Evolutionary conservation across 768 basidiomycete genomes (phyloP).

Genomic region (Mycena vulgaris): DNA sequence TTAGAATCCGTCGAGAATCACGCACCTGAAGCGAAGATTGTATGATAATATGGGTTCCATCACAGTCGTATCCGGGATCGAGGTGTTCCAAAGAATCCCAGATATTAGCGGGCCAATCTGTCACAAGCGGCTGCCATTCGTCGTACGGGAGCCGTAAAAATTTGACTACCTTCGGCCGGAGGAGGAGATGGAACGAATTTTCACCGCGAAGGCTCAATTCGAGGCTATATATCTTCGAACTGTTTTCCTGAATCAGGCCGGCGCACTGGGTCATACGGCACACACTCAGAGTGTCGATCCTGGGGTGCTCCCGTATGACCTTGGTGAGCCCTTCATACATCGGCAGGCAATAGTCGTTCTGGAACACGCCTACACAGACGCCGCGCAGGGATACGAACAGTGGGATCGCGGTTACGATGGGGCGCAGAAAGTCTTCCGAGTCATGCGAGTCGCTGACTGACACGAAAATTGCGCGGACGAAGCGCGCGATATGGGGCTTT

Average conservation of each 20-base stretch:
- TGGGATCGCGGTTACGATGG: background rate
- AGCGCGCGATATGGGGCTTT: slow-evolving; percentile 8
- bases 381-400: slow-evolving; percentile 5
- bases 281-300: slow-evolving; percentile 19
- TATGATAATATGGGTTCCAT: background rate
- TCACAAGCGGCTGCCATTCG: background rate
- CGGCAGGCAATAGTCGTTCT: slow-evolving; percentile 6
- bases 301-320: slow-evolving; percentile 12
- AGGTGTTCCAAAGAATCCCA: slow-evolving; percentile 14
- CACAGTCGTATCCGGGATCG: background rate
- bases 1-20: background rate
- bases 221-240: background rate
- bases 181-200: background rate
- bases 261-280: background rate
- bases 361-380: slow-evolving; percentile 19
- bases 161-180: background rate
- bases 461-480: slow-evolving; percentile 6
- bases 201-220: slow-evolving; percentile 1
- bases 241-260: background rate
- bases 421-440: background rate
- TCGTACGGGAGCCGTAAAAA: background rate
- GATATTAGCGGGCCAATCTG: background rate
- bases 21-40: background rate
- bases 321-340: background rate
- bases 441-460: slow-evolving; percentile 15